These are phyloP conservation scores for Torrubiellomyces zombiae DNA, from an alignment of 2,329 filamentous ascomycete genomes.

Conservation along the genomic window DNA sequence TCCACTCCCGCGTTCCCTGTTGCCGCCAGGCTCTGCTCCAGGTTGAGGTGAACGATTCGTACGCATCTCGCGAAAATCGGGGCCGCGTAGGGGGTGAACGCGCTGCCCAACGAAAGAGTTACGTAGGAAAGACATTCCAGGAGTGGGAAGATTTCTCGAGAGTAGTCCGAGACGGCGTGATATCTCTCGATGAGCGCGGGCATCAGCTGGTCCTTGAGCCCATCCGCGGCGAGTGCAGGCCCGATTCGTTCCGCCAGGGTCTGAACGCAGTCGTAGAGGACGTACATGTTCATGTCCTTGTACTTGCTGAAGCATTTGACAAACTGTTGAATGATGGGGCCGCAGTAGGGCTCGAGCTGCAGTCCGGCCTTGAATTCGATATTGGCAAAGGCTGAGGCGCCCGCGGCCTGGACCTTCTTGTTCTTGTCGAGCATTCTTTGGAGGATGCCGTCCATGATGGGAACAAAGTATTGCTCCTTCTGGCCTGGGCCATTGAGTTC, in stretches of 20 bases:
- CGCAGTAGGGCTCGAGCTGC: constrained; percentile 67
- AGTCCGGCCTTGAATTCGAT: constrained; percentile 84
- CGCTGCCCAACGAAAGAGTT: constrained; percentile 64
- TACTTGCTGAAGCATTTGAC: constrained; percentile 85
- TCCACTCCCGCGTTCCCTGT: constrained; percentile 53
- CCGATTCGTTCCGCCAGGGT: constrained; percentile 88
- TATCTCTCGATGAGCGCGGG: constrained; percentile 79
- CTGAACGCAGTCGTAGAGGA: constrained; percentile 95
- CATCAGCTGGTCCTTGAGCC: constrained; percentile 79
- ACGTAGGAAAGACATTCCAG: constrained; percentile 96
- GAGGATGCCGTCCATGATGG: constrained; percentile 92
- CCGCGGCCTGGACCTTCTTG: constrained; percentile 95
- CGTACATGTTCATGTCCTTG: constrained; percentile 98
- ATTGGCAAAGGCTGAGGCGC: constrained; percentile 87
- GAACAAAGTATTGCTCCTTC: constrained; percentile 69
- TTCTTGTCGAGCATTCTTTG: constrained; percentile 91
- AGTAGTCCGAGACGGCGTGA: constrained; percentile 73
- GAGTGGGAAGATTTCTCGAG: constrained; percentile 82
- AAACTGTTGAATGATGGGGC: constrained; percentile 82
- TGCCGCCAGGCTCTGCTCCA: constrained; percentile 63
- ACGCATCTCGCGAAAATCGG: constrained; percentile 81
- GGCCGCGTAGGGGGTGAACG: constrained; percentile 70
- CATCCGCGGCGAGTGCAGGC: constrained; percentile 58
- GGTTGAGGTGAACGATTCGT: constrained; percentile 78
- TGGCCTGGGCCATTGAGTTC: constrained; percentile 50